Conservation (phyloP, 768 basidiomycete genomes). For the Rhodocollybia butyracea region DNA sequence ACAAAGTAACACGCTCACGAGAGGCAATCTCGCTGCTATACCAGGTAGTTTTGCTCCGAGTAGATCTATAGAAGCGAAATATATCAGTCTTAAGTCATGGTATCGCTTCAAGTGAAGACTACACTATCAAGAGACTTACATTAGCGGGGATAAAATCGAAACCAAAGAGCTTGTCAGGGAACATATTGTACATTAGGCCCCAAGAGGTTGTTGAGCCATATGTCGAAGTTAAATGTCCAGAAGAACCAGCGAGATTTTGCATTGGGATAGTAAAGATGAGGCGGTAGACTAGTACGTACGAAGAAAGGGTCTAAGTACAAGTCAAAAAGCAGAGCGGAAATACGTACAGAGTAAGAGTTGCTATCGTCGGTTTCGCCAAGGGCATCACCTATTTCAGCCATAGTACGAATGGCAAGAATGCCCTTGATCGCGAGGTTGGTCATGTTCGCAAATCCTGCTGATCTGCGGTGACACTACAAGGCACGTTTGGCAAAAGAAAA, state of each 20-base stretch:
- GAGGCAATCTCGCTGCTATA: not conserved
- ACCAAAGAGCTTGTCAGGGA: constrained; percentile 38
- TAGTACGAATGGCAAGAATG: constrained; percentile 11
- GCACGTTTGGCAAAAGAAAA: not conserved
- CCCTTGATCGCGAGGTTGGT: constrained; percentile 14
- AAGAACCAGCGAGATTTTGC: constrained; percentile 5
- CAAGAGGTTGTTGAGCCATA: constrained; percentile 16
- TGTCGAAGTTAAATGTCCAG: constrained; percentile 6
- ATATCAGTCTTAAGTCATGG: not conserved
- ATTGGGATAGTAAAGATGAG: not conserved
- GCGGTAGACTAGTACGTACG: constrained; percentile 1
- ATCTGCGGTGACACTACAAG: constrained; percentile 2
- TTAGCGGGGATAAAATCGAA: constrained; percentile 6
- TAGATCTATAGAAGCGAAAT: not conserved
- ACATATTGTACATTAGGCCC: constrained; percentile 45
- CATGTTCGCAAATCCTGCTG: constrained; percentile 3
- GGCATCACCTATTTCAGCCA: constrained; percentile 10
- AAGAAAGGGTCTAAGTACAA: not conserved
- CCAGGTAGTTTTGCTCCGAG: constrained; percentile 1
- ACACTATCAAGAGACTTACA: not conserved
- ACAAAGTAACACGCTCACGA: not conserved
- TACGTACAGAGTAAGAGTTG: not conserved
- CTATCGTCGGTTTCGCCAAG: constrained; percentile 1
- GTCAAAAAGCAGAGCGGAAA: not conserved
- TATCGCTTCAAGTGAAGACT: not conserved